A percentile compares a stretch with the other conserved stretches of the same genome.
Conservation (phyloP, 306 rosid species). For the Malus sieversii region DNA sequence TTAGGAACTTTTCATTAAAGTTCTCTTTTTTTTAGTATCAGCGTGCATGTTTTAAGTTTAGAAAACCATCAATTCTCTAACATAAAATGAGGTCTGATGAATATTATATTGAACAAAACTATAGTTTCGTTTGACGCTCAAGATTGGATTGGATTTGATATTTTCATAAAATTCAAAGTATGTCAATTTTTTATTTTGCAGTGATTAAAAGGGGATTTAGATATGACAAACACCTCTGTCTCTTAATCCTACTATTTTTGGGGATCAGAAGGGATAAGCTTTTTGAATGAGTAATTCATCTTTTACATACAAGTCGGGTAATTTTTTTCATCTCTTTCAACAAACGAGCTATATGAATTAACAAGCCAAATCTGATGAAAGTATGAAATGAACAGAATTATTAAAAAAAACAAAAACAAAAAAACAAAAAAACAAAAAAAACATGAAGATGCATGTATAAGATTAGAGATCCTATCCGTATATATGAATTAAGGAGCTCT, state of each 20-base stretch:
- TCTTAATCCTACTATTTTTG: no score
- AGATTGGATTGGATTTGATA: not conserved
- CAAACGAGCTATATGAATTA: not conserved
- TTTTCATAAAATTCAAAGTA: not conserved
- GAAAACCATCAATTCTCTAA: not conserved
- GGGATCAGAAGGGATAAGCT: not conserved
- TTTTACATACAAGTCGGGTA: not conserved
- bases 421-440: no score
- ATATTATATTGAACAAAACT: not conserved
- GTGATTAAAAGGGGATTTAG: no score
- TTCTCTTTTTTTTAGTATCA: not conserved
- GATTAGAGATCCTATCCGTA: not conserved
- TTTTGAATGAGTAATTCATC: not conserved
- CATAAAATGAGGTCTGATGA: not conserved
- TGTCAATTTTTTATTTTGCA: not conserved
- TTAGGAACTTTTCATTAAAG: no score
- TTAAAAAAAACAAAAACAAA: no score
- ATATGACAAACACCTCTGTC: no score
- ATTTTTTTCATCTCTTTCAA: no score
- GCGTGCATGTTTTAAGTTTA: not conserved
- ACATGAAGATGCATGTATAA: not conserved
- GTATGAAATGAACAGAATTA: not conserved
- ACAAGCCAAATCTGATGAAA: not conserved
- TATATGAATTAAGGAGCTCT: not conserved
- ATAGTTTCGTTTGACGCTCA: not conserved